Evolutionary conservation across 148 eudicot species (phyloP).

Genomic region (Amaranthus palmeri): DNA sequence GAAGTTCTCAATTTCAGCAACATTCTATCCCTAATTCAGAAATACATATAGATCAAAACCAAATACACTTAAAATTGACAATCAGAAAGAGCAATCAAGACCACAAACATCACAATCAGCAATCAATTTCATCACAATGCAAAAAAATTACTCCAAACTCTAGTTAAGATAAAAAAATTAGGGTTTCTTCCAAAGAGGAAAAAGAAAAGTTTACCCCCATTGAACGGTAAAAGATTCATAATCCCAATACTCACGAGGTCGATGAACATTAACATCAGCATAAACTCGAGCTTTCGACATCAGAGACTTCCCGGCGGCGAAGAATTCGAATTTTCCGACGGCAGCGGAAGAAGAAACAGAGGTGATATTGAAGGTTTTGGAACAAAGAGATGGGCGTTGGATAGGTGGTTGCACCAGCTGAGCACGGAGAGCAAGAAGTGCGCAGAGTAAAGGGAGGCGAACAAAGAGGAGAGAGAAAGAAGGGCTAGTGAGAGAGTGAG

Average conservation of each 20-base stretch:
- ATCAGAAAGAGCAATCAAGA: background rate
- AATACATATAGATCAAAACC: background rate
- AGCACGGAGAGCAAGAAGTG: conserved; percentile 30
- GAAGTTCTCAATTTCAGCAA: background rate
- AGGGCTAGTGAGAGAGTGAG: background rate
- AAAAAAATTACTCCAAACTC: background rate
- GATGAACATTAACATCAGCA: conserved; percentile 65
- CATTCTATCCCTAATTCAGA: background rate
- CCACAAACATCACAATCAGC: background rate
- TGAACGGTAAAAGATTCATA: conserved; percentile 70
- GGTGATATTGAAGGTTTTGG: conserved; percentile 5
- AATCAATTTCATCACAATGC: background rate
- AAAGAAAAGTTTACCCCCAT: conserved; percentile 51
- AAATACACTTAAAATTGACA: background rate
- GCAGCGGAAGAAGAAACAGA: conserved; percentile 11
- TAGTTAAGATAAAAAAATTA: background rate
- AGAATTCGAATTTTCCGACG: conserved; percentile 20
- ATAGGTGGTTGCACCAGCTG: conserved; percentile 30
- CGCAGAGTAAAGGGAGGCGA: conserved; percentile 19
- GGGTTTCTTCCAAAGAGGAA: background rate
- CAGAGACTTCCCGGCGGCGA: conserved; percentile 20
- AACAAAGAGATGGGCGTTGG: conserved; percentile 11
- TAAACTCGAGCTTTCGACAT: conserved; percentile 82
- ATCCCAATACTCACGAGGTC: conserved; percentile 75
- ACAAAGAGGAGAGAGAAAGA: conserved; percentile 22